phyloP scores from a whole-genome alignment of 2,329 filamentous ascomycete species.

The Sporothrix brunneoviolacea region DNA sequence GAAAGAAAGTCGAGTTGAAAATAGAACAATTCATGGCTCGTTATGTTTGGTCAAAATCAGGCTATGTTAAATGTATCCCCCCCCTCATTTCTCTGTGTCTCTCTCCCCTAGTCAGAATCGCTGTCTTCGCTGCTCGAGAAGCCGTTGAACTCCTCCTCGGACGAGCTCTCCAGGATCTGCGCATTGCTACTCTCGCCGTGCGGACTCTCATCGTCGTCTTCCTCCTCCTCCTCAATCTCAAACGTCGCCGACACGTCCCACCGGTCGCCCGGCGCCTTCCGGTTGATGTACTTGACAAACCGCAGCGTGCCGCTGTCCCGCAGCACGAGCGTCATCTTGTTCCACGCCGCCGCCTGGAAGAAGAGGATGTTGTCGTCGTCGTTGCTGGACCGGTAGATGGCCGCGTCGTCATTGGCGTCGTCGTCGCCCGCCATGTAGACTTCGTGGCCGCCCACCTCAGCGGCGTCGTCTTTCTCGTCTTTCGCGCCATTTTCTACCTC shows the following conservation, averaged over 20 bases:
- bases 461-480: conserved; percentile 23
- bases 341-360: conserved; percentile 67
- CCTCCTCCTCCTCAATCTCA: conserved; percentile 57
- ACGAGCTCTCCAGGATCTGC: conserved; percentile 37
- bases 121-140: conserved; percentile 42
- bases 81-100: neutral
- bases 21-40: neutral
- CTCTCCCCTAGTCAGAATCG: conserved; percentile 26
- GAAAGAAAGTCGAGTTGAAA: neutral
- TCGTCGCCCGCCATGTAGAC: conserved; percentile 93
- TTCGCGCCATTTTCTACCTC: conserved; percentile 13
- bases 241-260: conserved; percentile 84
- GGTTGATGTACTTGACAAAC: conserved; percentile 95
- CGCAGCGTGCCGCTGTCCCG: conserved; percentile 78
- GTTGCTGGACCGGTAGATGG: conserved; percentile 72
- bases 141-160: conserved; percentile 52
- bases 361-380: conserved; percentile 69
- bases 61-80: neutral
- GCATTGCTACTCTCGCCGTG: conserved; percentile 40
- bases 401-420: conserved; percentile 60
- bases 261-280: conserved; percentile 73
- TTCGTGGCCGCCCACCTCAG: conserved; percentile 63
- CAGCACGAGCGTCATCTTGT: conserved; percentile 83
- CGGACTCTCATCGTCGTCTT: conserved; percentile 32
- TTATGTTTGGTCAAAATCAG: too few species aligned